A percentile compares a stretch with the other conserved stretches of the same genome.
phyloP scores from a whole-genome alignment of 75 land plant species.

The Pseudotsuga menziesii region DNA sequence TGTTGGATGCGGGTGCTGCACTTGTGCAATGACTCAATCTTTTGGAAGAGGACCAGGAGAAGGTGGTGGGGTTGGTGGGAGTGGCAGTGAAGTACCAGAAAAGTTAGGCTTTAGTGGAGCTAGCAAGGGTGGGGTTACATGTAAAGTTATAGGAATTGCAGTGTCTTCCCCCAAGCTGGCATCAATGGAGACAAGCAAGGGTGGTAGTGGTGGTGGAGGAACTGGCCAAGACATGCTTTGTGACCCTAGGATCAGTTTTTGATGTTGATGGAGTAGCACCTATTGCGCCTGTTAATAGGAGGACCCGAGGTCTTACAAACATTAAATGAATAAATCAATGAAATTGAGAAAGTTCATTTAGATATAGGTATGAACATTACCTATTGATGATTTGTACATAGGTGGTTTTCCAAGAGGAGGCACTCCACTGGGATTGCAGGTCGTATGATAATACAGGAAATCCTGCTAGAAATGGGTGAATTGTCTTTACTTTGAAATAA shows the following conservation, averaged over 20 bases:
- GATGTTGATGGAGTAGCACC: constrained; percentile 52
- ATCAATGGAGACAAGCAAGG: constrained; percentile 48
- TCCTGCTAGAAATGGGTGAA: constrained; percentile 50
- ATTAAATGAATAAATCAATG: neutral
- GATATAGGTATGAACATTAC: constrained; percentile 25
- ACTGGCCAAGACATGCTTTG: constrained; percentile 40
- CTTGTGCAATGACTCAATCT: constrained; percentile 22
- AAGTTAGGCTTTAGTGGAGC: constrained; percentile 57
- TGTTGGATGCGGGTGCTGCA: constrained; percentile 49
- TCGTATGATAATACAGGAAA: constrained; percentile 94
- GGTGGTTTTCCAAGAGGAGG: constrained; percentile 99
- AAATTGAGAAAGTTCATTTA: neutral
- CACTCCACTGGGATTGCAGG: constrained; percentile 90
- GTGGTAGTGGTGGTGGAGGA: constrained; percentile 87
- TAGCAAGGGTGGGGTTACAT: constrained; percentile 94
- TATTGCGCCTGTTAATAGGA: constrained; percentile 56
- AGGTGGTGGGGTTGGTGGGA: constrained; percentile 65
- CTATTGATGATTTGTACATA: constrained; percentile 94
- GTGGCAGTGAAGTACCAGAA: constrained; percentile 41
- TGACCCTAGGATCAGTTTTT: constrained; percentile 47
- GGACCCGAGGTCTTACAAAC: constrained; percentile 78
- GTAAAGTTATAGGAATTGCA: constrained; percentile 56
- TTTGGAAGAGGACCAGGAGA: constrained; percentile 75
- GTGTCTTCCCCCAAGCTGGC: constrained; percentile 41
- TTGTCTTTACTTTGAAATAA: neutral